Conservation (phyloP, 257 asterid species). For the Rauvolfia tetraphylla region DNA sequence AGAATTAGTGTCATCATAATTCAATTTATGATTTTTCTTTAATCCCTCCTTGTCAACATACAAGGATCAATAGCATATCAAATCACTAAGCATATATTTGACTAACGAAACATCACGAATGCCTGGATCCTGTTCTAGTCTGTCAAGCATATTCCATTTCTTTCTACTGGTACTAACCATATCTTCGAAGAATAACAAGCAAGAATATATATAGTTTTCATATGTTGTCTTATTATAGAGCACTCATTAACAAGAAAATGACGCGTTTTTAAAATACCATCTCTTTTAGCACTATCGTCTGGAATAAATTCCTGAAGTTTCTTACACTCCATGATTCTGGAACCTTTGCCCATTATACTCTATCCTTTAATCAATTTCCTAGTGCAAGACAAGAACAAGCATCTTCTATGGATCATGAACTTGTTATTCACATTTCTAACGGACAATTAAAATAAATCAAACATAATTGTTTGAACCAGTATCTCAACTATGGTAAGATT, state of each 20-base stretch:
- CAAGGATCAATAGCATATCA: neutral
- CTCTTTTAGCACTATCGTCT: no score
- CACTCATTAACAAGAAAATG: no score
- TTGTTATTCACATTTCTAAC: neutral
- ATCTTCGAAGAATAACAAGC: neutral
- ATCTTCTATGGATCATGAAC: neutral
- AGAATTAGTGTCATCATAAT: neutral
- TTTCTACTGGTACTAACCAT: no score
- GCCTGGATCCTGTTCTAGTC: no score
- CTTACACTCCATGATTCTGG: no score
- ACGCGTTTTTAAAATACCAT: no score
- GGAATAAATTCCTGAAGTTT: no score
- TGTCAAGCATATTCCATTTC: neutral
- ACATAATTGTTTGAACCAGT: neutral
- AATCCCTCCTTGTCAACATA: neutral
- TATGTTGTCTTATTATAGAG: no score
- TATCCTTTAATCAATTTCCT: neutral
- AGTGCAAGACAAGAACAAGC: neutral
- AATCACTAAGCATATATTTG: neutral
- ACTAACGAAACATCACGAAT: neutral
- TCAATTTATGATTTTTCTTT: neutral
- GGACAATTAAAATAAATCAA: neutral
- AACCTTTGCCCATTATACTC: no score
- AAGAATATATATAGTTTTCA: no score
- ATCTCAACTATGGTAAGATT: neutral